These are phyloP conservation scores for Favolaschia claudopus DNA, from an alignment of 768 basidiomycete species.

Conservation along the genomic window DNA sequence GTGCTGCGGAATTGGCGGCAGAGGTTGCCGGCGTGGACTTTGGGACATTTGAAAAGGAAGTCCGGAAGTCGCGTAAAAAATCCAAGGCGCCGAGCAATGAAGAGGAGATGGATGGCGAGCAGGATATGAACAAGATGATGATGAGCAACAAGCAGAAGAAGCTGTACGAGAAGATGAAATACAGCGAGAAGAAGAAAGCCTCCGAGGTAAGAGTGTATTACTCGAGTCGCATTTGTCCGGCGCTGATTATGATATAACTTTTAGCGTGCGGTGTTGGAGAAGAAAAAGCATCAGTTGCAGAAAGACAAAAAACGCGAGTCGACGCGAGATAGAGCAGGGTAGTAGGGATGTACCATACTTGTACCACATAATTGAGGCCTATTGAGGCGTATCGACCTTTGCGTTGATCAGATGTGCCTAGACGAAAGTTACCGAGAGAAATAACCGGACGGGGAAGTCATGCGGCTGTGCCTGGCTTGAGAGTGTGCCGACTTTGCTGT, in stretches of 20 bases:
- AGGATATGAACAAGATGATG: slow-evolving; percentile 97
- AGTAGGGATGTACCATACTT: slow-evolving; percentile 1
- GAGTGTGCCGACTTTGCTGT: no score
- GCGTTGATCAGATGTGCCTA: no score
- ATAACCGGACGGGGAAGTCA: no score
- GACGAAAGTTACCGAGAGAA: no score
- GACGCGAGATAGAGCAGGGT: slow-evolving; percentile 36
- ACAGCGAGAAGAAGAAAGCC: slow-evolving; percentile 77
- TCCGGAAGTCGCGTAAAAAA: slow-evolving; percentile 64
- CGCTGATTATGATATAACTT: slow-evolving; percentile 13
- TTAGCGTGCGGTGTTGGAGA: slow-evolving; percentile 69
- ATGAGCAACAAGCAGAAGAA: slow-evolving; percentile 96
- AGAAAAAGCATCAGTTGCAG: slow-evolving; percentile 61
- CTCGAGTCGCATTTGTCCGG: background rate
- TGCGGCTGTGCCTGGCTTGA: no score
- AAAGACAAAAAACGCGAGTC: slow-evolving; percentile 58
- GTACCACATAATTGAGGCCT: background rate
- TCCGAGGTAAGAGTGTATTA: slow-evolving; percentile 70
- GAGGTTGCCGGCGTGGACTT: slow-evolving; percentile 88
- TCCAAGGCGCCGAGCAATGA: slow-evolving; percentile 38
- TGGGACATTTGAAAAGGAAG: slow-evolving; percentile 77
- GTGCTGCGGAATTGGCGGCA: slow-evolving; percentile 91
- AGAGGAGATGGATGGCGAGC: slow-evolving; percentile 56
- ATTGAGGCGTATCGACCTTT: no score
- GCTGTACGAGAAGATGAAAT: slow-evolving; percentile 93